Percentiles rank a stretch among this genome's conserved stretches.
These are phyloP conservation scores for Cladosporium sp. DNA, from an alignment of 2,329 filamentous ascomycete genomes.

Conservation along the genomic window DNA sequence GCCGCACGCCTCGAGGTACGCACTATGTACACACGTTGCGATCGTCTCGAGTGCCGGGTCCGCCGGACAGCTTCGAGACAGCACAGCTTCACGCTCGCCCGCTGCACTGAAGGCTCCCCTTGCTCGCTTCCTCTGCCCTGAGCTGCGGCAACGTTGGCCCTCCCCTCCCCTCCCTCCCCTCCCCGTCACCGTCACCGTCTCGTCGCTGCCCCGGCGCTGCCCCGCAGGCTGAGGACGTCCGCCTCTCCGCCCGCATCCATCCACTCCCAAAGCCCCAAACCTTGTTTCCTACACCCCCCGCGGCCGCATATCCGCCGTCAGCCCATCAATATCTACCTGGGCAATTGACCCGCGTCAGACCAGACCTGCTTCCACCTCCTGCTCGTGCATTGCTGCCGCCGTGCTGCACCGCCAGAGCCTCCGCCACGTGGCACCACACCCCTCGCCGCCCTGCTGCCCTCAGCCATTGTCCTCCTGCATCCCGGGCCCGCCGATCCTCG, in stretches of 20 bases:
- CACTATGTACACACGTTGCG: too few relatives aligned
- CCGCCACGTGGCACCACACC: constrained; percentile 2
- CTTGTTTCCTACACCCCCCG: background rate
- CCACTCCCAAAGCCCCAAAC: background rate
- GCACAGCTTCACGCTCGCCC: too few relatives aligned
- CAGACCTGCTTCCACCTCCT: background rate
- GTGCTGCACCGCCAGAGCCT: background rate
- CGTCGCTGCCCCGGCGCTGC: background rate
- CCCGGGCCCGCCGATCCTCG: constrained; percentile 1
- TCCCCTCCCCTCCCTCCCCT: too few relatives aligned
- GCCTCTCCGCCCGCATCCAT: background rate
- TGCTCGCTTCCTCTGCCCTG: too few relatives aligned
- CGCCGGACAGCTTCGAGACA: too few relatives aligned
- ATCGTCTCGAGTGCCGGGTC: too few relatives aligned
- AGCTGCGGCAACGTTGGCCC: too few relatives aligned
- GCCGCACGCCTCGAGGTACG: too few relatives aligned
- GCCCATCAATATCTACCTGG: background rate
- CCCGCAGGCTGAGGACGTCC: background rate
- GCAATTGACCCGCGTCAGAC: background rate
- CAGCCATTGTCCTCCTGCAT: background rate
- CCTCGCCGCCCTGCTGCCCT: background rate
- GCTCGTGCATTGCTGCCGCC: background rate
- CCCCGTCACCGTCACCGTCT: too few relatives aligned
- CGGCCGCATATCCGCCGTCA: background rate
- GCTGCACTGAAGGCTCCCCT: too few relatives aligned